These are phyloP conservation scores for Populus hybrid DNA, from an alignment of 441 rosid genomes.

Conservation along the genomic window DNA sequence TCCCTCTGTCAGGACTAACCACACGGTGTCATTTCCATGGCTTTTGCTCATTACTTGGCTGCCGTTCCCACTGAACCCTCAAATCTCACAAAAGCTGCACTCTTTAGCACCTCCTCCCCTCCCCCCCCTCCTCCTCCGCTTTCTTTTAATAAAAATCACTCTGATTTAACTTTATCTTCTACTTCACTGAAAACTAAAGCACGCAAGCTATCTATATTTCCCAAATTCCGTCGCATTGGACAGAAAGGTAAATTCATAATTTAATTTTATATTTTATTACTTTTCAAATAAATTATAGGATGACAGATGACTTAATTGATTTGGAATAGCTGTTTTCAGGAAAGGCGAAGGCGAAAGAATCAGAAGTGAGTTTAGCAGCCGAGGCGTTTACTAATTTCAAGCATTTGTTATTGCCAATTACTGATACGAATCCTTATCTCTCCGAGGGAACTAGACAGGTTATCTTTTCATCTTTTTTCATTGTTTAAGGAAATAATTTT, in stretches of 20 bases:
- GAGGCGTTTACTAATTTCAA: constrained; percentile 60
- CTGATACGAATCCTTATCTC: constrained; percentile 78
- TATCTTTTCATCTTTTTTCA: constrained; percentile 8
- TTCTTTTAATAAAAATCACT: constrained; percentile 4
- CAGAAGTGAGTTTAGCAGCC: constrained; percentile 44
- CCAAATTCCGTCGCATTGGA: constrained; percentile 23
- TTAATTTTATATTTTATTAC: neutral
- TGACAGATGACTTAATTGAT: neutral
- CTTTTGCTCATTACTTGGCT: constrained; percentile 48
- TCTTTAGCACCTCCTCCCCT: constrained; percentile 16
- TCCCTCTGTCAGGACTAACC: neutral
- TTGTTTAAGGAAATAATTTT: neutral
- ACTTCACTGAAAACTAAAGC: constrained; percentile 30
- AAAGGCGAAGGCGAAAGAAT: constrained; percentile 54
- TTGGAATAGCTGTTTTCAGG: constrained; percentile 30
- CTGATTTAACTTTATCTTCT: constrained; percentile 12
- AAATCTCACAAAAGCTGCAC: constrained; percentile 19
- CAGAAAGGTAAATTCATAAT: constrained; percentile 34
- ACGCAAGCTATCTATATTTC: constrained; percentile 27
- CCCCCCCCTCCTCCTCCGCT: constrained; percentile 13
- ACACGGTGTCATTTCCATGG: constrained; percentile 35
- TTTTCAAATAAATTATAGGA: neutral
- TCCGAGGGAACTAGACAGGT: constrained; percentile 95
- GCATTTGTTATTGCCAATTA: constrained; percentile 81
- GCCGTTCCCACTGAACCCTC: constrained; percentile 44